Conservation (phyloP, 352 stramenopile genomes). For the Phytophthora chlamydospora region DNA sequence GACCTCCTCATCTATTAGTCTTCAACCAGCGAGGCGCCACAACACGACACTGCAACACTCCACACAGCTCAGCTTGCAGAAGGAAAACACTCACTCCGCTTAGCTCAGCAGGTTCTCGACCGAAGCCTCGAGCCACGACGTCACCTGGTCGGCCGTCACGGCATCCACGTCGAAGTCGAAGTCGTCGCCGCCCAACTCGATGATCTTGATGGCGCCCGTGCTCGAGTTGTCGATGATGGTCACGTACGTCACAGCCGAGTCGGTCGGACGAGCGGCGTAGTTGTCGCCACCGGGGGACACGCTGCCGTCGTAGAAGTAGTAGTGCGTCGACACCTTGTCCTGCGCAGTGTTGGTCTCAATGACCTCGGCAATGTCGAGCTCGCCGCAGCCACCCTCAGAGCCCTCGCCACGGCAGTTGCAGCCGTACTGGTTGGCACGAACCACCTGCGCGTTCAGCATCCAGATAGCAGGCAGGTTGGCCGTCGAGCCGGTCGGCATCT, state of each 20-base stretch:
- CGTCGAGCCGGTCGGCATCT: slow-evolving; percentile 48
- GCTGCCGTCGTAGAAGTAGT: slow-evolving; percentile 74
- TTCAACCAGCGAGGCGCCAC: slow-evolving; percentile 7
- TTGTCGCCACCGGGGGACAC: slow-evolving; percentile 51
- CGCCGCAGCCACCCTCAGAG: slow-evolving; percentile 60
- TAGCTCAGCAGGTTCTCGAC: slow-evolving; percentile 46
- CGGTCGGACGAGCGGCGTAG: slow-evolving; percentile 40
- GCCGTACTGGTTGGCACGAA: slow-evolving; percentile 71
- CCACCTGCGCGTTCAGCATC: slow-evolving; percentile 77
- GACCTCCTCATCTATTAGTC: slow-evolving; percentile 26
- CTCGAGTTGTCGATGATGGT: slow-evolving; percentile 57
- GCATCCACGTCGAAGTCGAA: slow-evolving; percentile 46
- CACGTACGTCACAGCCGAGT: slow-evolving; percentile 48
- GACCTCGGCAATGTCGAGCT: slow-evolving; percentile 76
- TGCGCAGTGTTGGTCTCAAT: slow-evolving; percentile 63
- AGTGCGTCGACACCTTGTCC: slow-evolving; percentile 72
- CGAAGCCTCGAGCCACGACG: slow-evolving; percentile 42
- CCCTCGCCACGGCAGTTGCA: slow-evolving; percentile 77
- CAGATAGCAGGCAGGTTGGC: slow-evolving; percentile 73
- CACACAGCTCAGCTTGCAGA: slow-evolving; percentile 6
- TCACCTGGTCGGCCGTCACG: slow-evolving; percentile 38
- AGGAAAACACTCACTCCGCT: neutral
- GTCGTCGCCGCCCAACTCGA: slow-evolving; percentile 47
- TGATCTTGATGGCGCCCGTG: slow-evolving; percentile 47
- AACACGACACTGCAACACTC: slow-evolving; percentile 19